Conservation (phyloP, 805 yeast species). For the Ogataea pignaliae region DNA sequence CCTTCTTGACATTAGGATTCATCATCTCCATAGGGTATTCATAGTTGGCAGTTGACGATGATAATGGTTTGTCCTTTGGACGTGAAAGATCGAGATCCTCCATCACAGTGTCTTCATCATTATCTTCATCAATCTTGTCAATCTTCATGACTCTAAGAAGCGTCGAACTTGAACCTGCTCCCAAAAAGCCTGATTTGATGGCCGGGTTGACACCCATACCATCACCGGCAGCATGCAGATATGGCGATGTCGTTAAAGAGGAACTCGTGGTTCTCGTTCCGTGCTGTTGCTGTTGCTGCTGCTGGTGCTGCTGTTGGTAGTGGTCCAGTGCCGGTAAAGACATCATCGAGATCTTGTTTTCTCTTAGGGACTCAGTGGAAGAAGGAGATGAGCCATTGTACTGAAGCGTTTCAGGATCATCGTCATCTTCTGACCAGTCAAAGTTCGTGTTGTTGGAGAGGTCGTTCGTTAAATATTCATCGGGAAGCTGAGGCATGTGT, state of each 20-base stretch:
- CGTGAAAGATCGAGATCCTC: constrained; percentile 13
- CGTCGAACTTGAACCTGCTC: constrained; percentile 58
- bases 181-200: constrained; percentile 53
- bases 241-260: constrained; percentile 21
- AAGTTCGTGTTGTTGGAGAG: constrained; percentile 40
- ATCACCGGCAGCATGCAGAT: constrained; percentile 33
- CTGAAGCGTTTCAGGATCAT: constrained; percentile 22
- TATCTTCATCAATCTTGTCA: constrained; percentile 26
- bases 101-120: constrained; percentile 12
- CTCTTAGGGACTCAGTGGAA: constrained; percentile 11
- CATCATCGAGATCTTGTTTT: constrained; percentile 9
- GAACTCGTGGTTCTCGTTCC: constrained; percentile 17
- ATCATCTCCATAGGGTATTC: constrained; percentile 4
- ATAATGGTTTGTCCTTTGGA: not conserved
- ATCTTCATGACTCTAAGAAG: constrained; percentile 36
- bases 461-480: constrained; percentile 21
- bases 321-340: constrained; percentile 15
- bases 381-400: constrained; percentile 13
- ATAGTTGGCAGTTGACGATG: not conserved
- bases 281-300: constrained; percentile 3
- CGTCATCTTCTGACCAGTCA: constrained; percentile 56
- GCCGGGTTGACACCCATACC: constrained; percentile 64
- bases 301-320: not conserved
- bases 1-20: constrained; percentile 14
- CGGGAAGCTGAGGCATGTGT: constrained; percentile 21